phyloP scores from a whole-genome alignment of 78 protist genomes.

The Isochrysis galbana region DNA sequence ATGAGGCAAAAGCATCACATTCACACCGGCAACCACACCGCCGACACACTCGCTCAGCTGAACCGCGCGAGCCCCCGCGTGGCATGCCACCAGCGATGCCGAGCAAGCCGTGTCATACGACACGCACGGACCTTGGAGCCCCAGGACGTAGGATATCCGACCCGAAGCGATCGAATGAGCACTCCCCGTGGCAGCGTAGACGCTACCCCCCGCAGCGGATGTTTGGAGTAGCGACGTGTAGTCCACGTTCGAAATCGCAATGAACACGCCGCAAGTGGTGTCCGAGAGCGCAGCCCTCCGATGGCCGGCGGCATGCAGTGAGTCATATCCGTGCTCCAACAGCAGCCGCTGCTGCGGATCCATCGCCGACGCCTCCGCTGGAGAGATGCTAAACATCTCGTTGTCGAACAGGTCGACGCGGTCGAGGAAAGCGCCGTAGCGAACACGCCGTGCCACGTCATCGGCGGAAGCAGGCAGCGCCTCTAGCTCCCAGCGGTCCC shows the following conservation, averaged over 20 bases:
- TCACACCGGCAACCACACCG: not conserved
- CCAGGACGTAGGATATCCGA: conserved; percentile 72
- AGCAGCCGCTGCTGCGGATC: conserved; percentile 38
- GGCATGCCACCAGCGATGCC: conserved; percentile 73
- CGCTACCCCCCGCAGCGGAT: not conserved
- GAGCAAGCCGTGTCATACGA: conserved; percentile 89
- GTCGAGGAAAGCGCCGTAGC: conserved; percentile 9
- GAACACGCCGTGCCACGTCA: not conserved
- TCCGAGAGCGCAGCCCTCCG: not conserved
- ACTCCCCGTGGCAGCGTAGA: not conserved
- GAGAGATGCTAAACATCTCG: not conserved
- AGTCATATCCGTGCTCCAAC: not conserved
- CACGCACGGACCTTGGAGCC: conserved; percentile 78
- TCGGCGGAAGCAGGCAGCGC: not conserved
- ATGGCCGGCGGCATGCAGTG: not conserved
- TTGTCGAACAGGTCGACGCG: conserved; percentile 9
- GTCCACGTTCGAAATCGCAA: not conserved
- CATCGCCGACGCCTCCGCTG: conserved; percentile 2
- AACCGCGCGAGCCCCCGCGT: conserved; percentile 39
- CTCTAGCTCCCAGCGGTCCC: not conserved
- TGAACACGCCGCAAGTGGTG: not conserved
- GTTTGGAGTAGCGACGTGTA: not conserved
- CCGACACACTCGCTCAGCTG: not conserved
- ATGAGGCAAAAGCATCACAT: not conserved
- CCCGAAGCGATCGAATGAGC: conserved; percentile 23